These are phyloP conservation scores for Clonostachys byssicola DNA, from an alignment of 2,329 filamentous ascomycete species.

Conservation along the genomic window DNA sequence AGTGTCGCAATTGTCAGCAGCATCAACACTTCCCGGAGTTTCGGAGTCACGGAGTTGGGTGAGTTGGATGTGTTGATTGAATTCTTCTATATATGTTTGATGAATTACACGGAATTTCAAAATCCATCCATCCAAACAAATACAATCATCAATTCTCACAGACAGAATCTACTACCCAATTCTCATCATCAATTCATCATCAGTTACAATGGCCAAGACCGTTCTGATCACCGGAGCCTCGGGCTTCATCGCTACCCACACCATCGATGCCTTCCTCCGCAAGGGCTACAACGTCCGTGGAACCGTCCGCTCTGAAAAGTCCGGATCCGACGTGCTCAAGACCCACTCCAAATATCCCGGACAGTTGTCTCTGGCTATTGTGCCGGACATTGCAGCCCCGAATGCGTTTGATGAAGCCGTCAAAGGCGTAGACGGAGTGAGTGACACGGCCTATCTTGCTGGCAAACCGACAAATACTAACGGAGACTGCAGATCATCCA, in stretches of 20 bases:
- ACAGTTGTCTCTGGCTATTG: constrained; percentile 32
- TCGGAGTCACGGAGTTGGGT: too few species aligned
- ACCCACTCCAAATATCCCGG: constrained; percentile 24
- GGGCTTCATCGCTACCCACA: constrained; percentile 24
- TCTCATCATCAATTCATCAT: too few species aligned
- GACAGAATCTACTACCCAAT: too few species aligned
- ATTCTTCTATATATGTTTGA: too few species aligned
- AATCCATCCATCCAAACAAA: too few species aligned
- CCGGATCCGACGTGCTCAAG: constrained; percentile 24
- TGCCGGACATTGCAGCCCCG: constrained; percentile 31
- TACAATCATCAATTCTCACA: too few species aligned
- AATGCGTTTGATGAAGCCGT: constrained; percentile 28
- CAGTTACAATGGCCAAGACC: constrained; percentile 19
- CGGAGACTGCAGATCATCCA: background rate
- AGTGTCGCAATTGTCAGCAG: too few species aligned
- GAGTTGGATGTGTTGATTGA: too few species aligned
- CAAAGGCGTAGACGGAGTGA: constrained; percentile 33
- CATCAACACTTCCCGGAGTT: too few species aligned
- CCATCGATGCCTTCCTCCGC: constrained; percentile 20
- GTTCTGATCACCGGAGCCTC: constrained; percentile 15
- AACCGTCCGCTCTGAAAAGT: constrained; percentile 17
- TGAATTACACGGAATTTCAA: too few species aligned
- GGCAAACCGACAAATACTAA: constrained; percentile 3
- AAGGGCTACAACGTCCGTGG: constrained; percentile 22
- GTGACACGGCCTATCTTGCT: constrained; percentile 37